phyloP scores from a whole-genome alignment of 768 basidiomycete species.

The Xerocomellus intermedius region DNA sequence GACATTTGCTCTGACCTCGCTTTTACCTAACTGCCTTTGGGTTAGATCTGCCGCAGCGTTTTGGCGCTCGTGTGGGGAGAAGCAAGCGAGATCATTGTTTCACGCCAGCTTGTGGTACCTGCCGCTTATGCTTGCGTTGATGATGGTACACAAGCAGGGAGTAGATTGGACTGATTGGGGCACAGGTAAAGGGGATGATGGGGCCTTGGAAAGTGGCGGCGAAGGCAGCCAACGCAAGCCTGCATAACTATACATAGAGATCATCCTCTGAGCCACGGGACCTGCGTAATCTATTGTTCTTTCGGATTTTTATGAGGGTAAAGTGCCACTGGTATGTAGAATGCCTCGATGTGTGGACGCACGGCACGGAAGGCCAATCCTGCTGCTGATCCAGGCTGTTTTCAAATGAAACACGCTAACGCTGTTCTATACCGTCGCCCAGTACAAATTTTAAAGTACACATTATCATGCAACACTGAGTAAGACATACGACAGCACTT shows the following conservation, averaged over 20 bases:
- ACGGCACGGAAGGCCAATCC: neutral
- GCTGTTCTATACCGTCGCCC: neutral
- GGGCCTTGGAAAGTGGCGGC: neutral
- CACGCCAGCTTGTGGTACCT: constrained; percentile 87
- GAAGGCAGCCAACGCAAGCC: neutral
- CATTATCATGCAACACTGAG: neutral
- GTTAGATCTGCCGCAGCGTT: constrained; percentile 70
- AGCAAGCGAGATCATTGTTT: constrained; percentile 75
- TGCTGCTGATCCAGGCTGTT: neutral
- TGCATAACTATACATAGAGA: neutral
- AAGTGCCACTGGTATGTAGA: neutral
- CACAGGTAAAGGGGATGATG: neutral
- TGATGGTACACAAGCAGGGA: constrained; percentile 94
- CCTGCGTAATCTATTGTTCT: neutral
- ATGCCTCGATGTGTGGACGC: neutral
- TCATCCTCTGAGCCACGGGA: too few relatives aligned
- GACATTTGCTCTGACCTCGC: constrained; percentile 76
- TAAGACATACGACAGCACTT: neutral
- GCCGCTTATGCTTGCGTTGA: constrained; percentile 83
- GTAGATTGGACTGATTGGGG: constrained; percentile 70
- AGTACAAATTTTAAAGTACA: neutral
- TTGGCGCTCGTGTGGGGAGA: constrained; percentile 69
- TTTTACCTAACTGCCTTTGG: constrained; percentile 74
- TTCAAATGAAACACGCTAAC: neutral
- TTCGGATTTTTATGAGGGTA: neutral